Evolutionary conservation across 805 yeast species (phyloP), one percentile per base, ranked within the genome.

Genomic region (Barnettozyma siamensis): DNA sequence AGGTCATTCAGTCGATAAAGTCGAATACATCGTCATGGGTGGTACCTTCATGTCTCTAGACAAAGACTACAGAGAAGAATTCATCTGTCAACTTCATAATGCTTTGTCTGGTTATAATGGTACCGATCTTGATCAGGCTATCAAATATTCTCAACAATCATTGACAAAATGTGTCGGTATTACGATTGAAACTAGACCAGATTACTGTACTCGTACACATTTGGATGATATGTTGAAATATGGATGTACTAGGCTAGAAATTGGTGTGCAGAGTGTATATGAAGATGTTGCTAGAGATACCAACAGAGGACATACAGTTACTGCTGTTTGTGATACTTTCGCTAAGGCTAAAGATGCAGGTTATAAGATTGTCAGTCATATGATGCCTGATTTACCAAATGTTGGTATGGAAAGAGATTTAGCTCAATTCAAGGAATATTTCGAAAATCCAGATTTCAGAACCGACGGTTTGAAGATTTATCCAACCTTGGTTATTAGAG

Each of bases 331-430:
- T 64, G 95, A 91, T 58, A 93, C 98, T 0, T 93, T 93, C 68
- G 86, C 87, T 1, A 78, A 84, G 35, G 95, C 98, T n/a, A 93
- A 93, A 60, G 99, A 93, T 64, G 91, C 99, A 1, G 99, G 99
- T 12, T 93, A 89, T 65, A 93, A 93, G 61, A 95, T 93, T 40
- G 99, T 93, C 19, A 81, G 95, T 50, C 99, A 93, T 66, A 93
- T 93, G 99, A 93, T 93, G 99, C 99, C 99, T 13, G 99, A 93
- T 69, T 72, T 93, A 55, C 99, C 99, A 15, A 93, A 93, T 57
- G 97, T 93, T 44, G 99, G 98, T 16, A 87, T 91, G 95, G 99
- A 93, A 65, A 77, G 99, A 61, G 99, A 93, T 61, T 68, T 91
- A 44, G 96, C 88, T 57, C 99, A 93, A 66, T 93, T 93, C 59